Evolutionary conservation across 2,329 filamentous ascomycete species (phyloP).

Genomic region (Penicillium sp.): DNA sequence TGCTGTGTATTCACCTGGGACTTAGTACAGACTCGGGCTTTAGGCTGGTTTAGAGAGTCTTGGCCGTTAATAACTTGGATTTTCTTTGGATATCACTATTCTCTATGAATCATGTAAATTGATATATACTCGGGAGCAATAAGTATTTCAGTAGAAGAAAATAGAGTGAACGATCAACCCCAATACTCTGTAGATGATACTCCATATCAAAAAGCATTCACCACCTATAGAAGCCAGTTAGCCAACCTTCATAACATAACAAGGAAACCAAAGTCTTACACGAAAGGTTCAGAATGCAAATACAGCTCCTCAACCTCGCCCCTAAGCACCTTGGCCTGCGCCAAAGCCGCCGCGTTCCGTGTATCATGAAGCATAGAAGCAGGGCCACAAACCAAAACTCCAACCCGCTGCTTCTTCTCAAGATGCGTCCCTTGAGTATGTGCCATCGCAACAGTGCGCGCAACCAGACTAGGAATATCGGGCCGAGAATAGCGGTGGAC

Average conservation of each 20-base stretch:
- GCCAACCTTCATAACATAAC: background rate
- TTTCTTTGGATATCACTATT: background rate
- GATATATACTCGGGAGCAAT: background rate
- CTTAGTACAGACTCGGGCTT: background rate
- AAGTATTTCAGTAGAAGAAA: background rate
- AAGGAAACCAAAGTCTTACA: slow-evolving; percentile 33
- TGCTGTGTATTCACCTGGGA: background rate
- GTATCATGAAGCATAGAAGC: slow-evolving; percentile 49
- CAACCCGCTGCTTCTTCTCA: slow-evolving; percentile 17
- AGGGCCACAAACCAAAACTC: slow-evolving; percentile 48
- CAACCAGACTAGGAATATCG: slow-evolving; percentile 30
- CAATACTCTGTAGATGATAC: background rate
- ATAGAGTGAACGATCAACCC: background rate
- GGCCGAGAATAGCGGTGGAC: slow-evolving; percentile 32
- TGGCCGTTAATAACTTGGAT: background rate
- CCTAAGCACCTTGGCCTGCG: slow-evolving; percentile 39
- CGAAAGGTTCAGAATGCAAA: slow-evolving; percentile 50
- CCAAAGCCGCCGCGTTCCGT: slow-evolving; percentile 46
- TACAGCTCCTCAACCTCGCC: slow-evolving; percentile 40
- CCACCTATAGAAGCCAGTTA: slow-evolving; percentile 10
- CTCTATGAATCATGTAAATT: background rate
- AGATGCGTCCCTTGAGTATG: slow-evolving; percentile 3
- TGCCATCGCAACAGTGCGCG: slow-evolving; percentile 15
- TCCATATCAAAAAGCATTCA: background rate
- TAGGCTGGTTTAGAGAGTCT: background rate